Conservation (phyloP, 768 basidiomycete genomes). For the Phlegmacium glaucopus region DNA sequence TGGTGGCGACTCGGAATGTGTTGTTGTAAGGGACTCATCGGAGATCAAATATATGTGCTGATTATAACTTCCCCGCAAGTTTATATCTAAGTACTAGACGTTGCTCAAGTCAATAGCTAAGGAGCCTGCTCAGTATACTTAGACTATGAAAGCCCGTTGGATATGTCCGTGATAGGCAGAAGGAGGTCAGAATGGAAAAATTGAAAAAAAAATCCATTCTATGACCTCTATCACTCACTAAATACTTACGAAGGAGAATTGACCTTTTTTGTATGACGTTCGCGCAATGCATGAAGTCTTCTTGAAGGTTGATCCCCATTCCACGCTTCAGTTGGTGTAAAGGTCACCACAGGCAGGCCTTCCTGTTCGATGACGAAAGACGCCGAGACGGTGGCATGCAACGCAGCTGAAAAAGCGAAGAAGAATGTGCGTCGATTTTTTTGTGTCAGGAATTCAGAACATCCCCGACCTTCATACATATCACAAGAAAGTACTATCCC, state of each 20-base stretch:
- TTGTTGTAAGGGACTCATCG: too few relatives aligned
- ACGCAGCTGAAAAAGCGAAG: slow-evolving; percentile 44
- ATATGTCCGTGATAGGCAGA: too few relatives aligned
- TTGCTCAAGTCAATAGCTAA: too few relatives aligned
- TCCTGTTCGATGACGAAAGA: slow-evolving; percentile 81
- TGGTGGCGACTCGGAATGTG: too few relatives aligned
- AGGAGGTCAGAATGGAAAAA: too few relatives aligned
- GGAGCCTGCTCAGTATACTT: too few relatives aligned
- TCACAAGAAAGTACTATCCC: slow-evolving; percentile 60
- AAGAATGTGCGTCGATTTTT: slow-evolving; percentile 1
- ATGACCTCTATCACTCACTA: slow-evolving; percentile 21
- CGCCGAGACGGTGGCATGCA: slow-evolving; percentile 79
- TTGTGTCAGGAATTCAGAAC: background rate
- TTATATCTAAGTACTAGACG: too few relatives aligned
- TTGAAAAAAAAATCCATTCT: background rate
- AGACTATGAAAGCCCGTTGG: too few relatives aligned
- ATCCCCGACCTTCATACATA: slow-evolving; percentile 57
- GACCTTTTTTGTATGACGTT: slow-evolving; percentile 32
- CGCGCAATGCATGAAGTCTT: slow-evolving; percentile 52
- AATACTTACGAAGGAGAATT: slow-evolving; percentile 31
- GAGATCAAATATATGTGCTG: too few relatives aligned
- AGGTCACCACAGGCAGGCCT: slow-evolving; percentile 60
- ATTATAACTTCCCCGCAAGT: too few relatives aligned
- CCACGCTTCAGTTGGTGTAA: slow-evolving; percentile 45
- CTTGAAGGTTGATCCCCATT: slow-evolving; percentile 64